These are phyloP conservation scores for Fonsecaea pugnacius DNA, from an alignment of 2,329 filamentous ascomycete genomes.

Conservation along the genomic window DNA sequence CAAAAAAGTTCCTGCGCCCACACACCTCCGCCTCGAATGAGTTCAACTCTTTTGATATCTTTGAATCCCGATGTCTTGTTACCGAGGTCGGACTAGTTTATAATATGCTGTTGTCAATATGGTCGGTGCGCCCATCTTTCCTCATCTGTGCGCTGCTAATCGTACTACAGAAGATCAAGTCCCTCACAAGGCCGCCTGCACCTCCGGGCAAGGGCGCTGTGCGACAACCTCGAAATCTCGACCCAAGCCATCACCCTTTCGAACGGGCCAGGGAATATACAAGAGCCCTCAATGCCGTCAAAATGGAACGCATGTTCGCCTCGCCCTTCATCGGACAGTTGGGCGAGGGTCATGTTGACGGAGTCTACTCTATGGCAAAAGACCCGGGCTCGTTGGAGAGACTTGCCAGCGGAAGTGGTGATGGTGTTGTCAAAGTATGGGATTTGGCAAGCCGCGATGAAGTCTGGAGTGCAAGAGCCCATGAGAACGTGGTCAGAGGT, in stretches of 20 bases:
- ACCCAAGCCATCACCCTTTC: constrained; percentile 86
- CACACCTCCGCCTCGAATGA: neutral
- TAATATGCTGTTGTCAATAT: constrained; percentile 22
- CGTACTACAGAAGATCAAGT: constrained; percentile 58
- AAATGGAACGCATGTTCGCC: constrained; percentile 90
- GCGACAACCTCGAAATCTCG: constrained; percentile 61
- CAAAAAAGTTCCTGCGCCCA: constrained; percentile 19
- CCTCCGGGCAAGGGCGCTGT: constrained; percentile 52
- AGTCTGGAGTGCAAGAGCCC: constrained; percentile 77
- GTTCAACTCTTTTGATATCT: neutral
- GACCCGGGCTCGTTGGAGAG: constrained; percentile 74
- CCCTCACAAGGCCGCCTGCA: constrained; percentile 52
- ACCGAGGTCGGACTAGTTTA: neutral
- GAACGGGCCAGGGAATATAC: constrained; percentile 87
- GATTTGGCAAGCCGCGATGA: constrained; percentile 74
- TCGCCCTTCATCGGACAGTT: constrained; percentile 84
- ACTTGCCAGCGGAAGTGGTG: constrained; percentile 82
- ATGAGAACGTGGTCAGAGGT: constrained; percentile 92
- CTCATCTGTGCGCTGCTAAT: neutral
- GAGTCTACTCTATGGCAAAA: constrained; percentile 79
- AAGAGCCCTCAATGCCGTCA: constrained; percentile 78
- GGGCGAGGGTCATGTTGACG: constrained; percentile 89
- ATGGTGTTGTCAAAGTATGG: constrained; percentile 94
- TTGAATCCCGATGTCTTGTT: too few relatives aligned
- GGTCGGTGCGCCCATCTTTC: constrained; percentile 15